Base-by-base conservation (phyloP, 306 rosid species). In the Alnus rubra region DNA sequence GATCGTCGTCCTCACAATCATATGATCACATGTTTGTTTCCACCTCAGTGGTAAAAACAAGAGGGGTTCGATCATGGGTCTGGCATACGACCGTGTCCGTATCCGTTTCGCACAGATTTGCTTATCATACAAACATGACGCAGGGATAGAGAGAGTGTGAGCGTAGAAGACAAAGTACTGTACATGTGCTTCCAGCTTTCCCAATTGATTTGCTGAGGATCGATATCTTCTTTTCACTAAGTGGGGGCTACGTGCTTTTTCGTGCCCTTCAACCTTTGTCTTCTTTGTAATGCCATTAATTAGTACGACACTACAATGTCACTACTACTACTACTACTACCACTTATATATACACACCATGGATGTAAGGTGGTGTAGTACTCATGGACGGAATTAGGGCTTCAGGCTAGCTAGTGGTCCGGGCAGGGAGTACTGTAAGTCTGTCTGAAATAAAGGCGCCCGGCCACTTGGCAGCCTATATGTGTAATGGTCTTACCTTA, bases 241-340 rank as follows among this genome's bases (percentile, higher is more conserved):
- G 83, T 74, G 79, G 84, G 71, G 83, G 28, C 76, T 53, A 16
- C 56, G 75, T 73, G 52, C 13, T 58, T 59, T 33, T 81, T 37
- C 31, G 55, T 33, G 64, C 47, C 71, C 72, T 56, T 2, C 54
- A 48, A 33, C 58, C 48, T n/a, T 74, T 56, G 76, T 44, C 53
- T 54, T 18, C 42, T 55, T 67, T 44, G 28, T 23, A 23, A 23
- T 23, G 28, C 28, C 28, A 23, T 42, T 45, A 7, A 14, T 12
- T 30, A 14, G 2, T 33, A 33, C 28, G 0, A 23, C 28, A 23
- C 28, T 23, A 23, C 2, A 33, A 33, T 33, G 37, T 33, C 37
- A 33, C 37, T 33, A 33, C 37, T 33, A 33, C 28, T 33, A 33
- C 28, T 23, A 23, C 28, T 23, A 23, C 28, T 23, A 23, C 28